Evolutionary conservation across 495 filamentous ascomycete species (phyloP), one percentile per base, ranked within the genome.

Genomic region (Aspergillus indologenus): DNA sequence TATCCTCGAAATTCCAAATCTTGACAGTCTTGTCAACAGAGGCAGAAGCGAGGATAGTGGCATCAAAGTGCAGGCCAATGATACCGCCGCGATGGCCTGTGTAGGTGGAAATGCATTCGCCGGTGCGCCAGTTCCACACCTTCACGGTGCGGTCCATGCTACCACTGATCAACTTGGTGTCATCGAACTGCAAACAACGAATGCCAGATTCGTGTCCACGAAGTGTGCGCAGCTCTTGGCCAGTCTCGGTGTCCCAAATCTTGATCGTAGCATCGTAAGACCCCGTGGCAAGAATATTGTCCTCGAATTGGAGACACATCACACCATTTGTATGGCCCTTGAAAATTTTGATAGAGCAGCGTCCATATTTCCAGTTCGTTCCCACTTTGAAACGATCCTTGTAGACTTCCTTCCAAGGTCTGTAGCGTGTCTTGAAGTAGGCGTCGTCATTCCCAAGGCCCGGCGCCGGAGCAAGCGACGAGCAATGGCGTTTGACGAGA

Each of bases 111-210:
- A 96, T 81, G 66, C 90, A 95, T 64, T 90, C 85, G 45, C 94
- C 94, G 0, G 92, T 97, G 44, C 88, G 82, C 91, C 92, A 98
- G 63, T 98, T 96, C 95, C 94, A 99, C 26, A 98, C 84, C 68
- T 89, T 90, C 56, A 99, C 73, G 18, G 84, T 95, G 54, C 81
- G 72, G 67, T 96, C 92, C 50, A 96, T 72, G 61, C 86, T 87
- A 21, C 90, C 92, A 42, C 88, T 93, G 68, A 96, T 91, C 51
- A 96, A 80, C 71, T 93, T 93, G 52, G 82, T 87, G 51, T 96
- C 90, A 65, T 98, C 92, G 67, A 97, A 97, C 69, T 96, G 91
- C 19, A 99, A 82, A 52, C 90, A 88, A 18, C 94, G 83, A 52
- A 99, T 88, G 1, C 90, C 94, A 15, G 80, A 81, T 5, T 82